phyloP scores from a whole-genome alignment of 2,329 filamentous ascomycete species.

The Beauveria pseudobassiana region DNA sequence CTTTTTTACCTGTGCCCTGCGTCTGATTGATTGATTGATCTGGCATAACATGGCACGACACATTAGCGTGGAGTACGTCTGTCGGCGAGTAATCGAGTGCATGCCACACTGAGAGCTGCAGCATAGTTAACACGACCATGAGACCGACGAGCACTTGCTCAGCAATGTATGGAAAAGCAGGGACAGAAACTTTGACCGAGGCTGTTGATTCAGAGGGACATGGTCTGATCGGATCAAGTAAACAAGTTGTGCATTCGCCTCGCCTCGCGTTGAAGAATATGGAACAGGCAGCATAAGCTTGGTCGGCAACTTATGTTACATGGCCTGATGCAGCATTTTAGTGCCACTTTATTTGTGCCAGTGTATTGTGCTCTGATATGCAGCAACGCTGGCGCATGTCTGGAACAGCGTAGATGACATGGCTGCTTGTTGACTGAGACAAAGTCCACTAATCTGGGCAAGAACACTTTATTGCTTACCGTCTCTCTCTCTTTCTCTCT shows the following conservation, averaged over 20 bases:
- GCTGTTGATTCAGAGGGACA: background rate
- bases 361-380: conserved; percentile 6
- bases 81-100: background rate
- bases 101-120: background rate
- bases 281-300: conserved; percentile 1
- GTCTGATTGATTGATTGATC: conserved; percentile 2
- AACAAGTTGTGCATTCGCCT: background rate
- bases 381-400: conserved; percentile 9
- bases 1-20: background rate
- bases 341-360: conserved; percentile 5
- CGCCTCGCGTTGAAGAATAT: conserved; percentile 6
- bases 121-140: background rate
- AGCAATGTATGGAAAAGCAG: background rate
- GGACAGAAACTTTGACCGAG: background rate
- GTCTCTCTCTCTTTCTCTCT: background rate
- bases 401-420: conserved; percentile 11
- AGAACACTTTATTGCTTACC: background rate
- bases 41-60: conserved; percentile 2
- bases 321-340: background rate
- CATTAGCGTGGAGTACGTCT: background rate
- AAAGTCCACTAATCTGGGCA: conserved; percentile 7
- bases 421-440: conserved; percentile 9
- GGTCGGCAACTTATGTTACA: background rate
- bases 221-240: background rate
- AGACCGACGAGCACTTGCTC: background rate